Conservation (phyloP, 2,329 filamentous ascomycete species). For the Ceratocystis diversiconidia region DNA sequence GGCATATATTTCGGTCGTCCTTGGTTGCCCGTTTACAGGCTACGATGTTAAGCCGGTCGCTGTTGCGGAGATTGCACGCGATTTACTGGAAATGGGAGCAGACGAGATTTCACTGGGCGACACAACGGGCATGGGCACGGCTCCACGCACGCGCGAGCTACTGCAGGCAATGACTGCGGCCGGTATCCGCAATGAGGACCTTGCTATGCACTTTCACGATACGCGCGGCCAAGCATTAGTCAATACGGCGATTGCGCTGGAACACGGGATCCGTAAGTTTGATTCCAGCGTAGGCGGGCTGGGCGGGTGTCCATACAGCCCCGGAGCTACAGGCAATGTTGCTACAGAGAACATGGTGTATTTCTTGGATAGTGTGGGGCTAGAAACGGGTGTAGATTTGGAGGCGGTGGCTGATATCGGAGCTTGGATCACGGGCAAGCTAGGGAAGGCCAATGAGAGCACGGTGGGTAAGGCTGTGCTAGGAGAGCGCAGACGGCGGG, state of each 20-base stretch:
- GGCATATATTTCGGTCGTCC: conserved; percentile 66
- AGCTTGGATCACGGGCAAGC: conserved; percentile 52
- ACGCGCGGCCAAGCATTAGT: conserved; percentile 78
- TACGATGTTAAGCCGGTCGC: conserved; percentile 47
- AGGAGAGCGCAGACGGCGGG: conserved; percentile 29
- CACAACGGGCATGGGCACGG: conserved; percentile 81
- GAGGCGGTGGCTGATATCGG: conserved; percentile 54
- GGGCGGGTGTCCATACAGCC: conserved; percentile 73
- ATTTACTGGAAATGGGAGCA: conserved; percentile 69
- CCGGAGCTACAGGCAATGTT: conserved; percentile 75
- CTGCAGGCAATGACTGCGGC: conserved; percentile 51
- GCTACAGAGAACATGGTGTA: conserved; percentile 76
- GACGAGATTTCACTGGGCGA: conserved; percentile 85
- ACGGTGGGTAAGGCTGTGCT: conserved; percentile 52
- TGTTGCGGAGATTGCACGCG: conserved; percentile 52
- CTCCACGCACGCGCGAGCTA: conserved; percentile 51
- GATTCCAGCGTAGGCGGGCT: conserved; percentile 68
- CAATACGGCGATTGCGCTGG: conserved; percentile 63
- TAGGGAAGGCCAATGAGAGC: conserved; percentile 50
- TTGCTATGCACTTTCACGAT: conserved; percentile 80
- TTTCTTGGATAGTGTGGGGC: conserved; percentile 58
- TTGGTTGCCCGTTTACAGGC: conserved; percentile 66
- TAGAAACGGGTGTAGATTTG: conserved; percentile 59
- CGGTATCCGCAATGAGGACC: conserved; percentile 52
- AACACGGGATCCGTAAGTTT: conserved; percentile 64